phyloP scores from a whole-genome alignment of 129 eudicot genomes.

The Gnaphalium uliginosum region DNA sequence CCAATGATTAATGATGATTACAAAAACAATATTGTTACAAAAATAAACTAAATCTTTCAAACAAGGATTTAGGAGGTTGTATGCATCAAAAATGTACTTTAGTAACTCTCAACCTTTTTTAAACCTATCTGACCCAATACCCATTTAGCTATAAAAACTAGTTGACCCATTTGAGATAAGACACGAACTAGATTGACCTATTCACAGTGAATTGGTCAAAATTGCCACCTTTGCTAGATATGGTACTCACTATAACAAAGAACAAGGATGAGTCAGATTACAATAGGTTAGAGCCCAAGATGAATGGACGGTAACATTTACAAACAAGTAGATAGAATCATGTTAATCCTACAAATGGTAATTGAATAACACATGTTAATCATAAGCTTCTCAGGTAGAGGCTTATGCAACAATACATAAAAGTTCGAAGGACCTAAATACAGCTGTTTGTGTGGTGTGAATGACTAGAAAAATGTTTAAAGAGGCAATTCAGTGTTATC shows the following conservation, averaged over 20 bases:
- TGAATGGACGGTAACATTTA: not conserved
- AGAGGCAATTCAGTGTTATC: not conserved
- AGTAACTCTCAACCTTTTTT: not conserved
- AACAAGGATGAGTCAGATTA: not conserved
- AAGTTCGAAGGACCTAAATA: too few species aligned
- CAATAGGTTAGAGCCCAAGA: constrained; percentile 2
- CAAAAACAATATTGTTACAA: not conserved
- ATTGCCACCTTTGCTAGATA: not conserved
- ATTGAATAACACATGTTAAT: not conserved
- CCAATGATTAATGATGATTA: constrained; percentile 4
- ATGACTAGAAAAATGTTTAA: too few species aligned
- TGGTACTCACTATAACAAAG: not conserved
- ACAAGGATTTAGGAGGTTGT: not conserved
- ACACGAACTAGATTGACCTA: not conserved
- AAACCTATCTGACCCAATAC: not conserved
- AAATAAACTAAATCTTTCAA: constrained; percentile 1
- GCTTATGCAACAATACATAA: not conserved
- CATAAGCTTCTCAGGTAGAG: not conserved
- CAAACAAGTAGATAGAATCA: not conserved
- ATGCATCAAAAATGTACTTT: not conserved
- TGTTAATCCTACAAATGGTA: not conserved
- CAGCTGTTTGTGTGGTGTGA: too few species aligned
- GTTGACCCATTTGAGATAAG: not conserved
- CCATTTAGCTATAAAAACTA: not conserved
- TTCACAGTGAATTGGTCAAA: not conserved